These are phyloP conservation scores for Globisporangium rhizosaccharum DNA, from an alignment of 352 stramenopile genomes.

Conservation along the genomic window DNA sequence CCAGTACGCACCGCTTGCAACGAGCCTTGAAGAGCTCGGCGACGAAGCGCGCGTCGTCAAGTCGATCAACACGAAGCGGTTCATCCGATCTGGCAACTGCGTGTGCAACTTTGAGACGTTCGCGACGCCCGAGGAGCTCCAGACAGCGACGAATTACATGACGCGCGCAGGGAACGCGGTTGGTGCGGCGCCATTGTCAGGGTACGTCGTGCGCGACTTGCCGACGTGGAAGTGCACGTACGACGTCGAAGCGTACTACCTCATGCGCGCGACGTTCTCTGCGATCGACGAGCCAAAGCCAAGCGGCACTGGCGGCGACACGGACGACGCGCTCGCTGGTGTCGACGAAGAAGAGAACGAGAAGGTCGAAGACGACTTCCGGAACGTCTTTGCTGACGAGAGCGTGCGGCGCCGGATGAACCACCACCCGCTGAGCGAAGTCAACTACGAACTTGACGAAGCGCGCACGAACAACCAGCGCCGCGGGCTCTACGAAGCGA, in stretches of 20 bases:
- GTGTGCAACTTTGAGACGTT: slow-evolving; percentile 81
- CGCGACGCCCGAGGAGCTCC: slow-evolving; percentile 58
- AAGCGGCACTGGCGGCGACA: slow-evolving; percentile 12
- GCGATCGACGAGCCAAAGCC: slow-evolving; percentile 42
- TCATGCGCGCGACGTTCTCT: slow-evolving; percentile 82
- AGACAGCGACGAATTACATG: slow-evolving; percentile 35
- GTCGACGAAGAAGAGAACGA: slow-evolving; percentile 57
- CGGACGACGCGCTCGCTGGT: slow-evolving; percentile 18
- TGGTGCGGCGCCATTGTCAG: slow-evolving; percentile 45
- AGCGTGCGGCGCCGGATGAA: slow-evolving; percentile 40
- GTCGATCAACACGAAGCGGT: slow-evolving; percentile 71
- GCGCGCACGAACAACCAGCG: slow-evolving; percentile 67
- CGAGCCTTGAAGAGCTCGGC: slow-evolving; percentile 73
- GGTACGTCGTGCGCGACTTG: slow-evolving; percentile 80
- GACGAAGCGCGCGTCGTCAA: slow-evolving; percentile 69
- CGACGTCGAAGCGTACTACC: slow-evolving; percentile 83
- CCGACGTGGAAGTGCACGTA: slow-evolving; percentile 86
- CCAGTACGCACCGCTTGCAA: slow-evolving; percentile 78
- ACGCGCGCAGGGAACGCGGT: slow-evolving; percentile 22
- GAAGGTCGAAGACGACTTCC: slow-evolving; percentile 76
- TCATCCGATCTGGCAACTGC: slow-evolving; percentile 73
- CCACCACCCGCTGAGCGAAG: slow-evolving; percentile 51
- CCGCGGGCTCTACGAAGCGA: slow-evolving; percentile 75
- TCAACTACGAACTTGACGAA: slow-evolving; percentile 81
- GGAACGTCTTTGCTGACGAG: slow-evolving; percentile 63